phyloP scores from a whole-genome alignment of 495 filamentous ascomycete genomes.

The Wilcoxina mikolae region DNA sequence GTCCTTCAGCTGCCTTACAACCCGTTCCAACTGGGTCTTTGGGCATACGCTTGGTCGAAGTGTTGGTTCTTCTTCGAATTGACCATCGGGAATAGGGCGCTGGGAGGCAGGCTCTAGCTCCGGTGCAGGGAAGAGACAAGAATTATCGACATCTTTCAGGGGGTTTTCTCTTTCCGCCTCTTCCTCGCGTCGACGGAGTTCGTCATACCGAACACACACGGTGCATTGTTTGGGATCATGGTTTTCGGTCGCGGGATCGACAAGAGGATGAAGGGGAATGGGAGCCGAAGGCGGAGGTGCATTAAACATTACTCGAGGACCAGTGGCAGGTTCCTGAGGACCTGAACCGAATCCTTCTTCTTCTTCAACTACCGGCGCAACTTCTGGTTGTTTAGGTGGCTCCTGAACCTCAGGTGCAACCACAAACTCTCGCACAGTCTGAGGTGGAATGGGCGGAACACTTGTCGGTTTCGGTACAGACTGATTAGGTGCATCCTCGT shows the following conservation, averaged over 20 bases:
- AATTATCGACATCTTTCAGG: slow-evolving; percentile 25
- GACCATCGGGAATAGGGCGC: slow-evolving; percentile 1
- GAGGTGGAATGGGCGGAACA: background rate
- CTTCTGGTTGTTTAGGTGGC: background rate
- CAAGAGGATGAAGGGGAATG: background rate
- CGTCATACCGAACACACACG: slow-evolving; percentile 20
- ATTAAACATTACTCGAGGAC: background rate
- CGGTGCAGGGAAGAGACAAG: slow-evolving; percentile 22
- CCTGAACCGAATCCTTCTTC: background rate
- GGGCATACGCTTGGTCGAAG: slow-evolving; percentile 21
- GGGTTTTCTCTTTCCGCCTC: slow-evolving; percentile 21
- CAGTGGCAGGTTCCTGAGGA: background rate
- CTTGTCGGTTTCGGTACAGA: too few relatives aligned
- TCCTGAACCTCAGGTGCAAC: background rate
- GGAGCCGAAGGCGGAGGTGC: background rate
- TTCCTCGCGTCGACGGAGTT: slow-evolving; percentile 16
- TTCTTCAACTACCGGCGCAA: background rate
- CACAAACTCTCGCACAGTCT: background rate
- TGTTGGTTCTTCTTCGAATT: slow-evolving; percentile 24
- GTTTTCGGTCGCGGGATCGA: background rate
- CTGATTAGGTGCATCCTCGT: background rate
- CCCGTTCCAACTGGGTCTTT: slow-evolving; percentile 23
- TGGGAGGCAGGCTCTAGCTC: slow-evolving; percentile 14
- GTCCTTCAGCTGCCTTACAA: slow-evolving; percentile 44
- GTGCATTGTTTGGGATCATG: slow-evolving; percentile 25